phyloP scores from a whole-genome alignment of 345 rosid genomes.

The Erucastrum elatum region DNA sequence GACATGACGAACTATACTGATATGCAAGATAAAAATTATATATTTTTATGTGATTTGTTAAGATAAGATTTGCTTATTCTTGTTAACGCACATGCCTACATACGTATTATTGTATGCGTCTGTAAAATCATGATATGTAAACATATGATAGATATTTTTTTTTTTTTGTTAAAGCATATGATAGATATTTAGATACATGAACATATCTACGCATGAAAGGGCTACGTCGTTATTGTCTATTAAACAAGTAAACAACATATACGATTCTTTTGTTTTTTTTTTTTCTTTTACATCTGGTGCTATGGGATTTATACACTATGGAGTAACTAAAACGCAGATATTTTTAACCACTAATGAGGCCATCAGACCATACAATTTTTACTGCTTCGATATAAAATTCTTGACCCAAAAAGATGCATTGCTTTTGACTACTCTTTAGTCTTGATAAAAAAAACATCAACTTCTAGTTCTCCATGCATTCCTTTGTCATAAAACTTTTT shows the following conservation, averaged over 20 bases:
- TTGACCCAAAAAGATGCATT: background rate
- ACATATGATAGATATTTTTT: background rate
- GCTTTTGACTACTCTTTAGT: background rate
- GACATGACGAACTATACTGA: slow-evolving; percentile 31
- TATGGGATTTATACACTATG: background rate
- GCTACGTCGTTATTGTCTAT: background rate
- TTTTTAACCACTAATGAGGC: background rate
- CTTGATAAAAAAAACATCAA: background rate
- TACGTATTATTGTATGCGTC: slow-evolving; percentile 2
- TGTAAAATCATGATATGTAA: slow-evolving; percentile 5
- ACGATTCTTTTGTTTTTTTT: background rate
- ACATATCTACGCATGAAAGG: background rate
- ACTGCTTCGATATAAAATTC: background rate
- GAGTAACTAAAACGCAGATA: background rate
- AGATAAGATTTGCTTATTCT: slow-evolving; percentile 34
- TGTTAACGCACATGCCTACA: slow-evolving; percentile 34
- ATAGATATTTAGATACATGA: background rate
- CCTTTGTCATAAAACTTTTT: background rate
- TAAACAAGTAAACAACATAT: background rate
- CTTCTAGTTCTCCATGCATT: background rate
- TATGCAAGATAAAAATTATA: slow-evolving; percentile 7
- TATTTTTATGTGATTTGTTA: background rate
- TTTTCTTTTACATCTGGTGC: background rate
- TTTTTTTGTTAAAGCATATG: no score
- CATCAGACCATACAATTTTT: background rate